Evolutionary conservation across 805 yeast species (phyloP).

Genomic region (Saturnispora gosingensis): DNA sequence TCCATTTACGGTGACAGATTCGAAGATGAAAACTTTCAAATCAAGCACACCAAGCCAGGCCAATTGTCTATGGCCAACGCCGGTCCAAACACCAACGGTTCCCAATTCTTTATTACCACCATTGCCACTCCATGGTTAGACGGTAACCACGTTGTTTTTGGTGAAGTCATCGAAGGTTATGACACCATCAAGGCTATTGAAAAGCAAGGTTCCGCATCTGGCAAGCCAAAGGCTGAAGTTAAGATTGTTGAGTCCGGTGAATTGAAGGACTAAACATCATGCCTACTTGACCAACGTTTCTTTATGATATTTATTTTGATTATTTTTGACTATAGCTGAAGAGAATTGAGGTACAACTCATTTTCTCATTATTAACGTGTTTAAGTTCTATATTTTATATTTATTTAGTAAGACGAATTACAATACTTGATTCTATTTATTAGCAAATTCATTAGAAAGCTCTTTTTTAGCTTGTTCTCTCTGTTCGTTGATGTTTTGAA

Average conservation of each 20-base stretch:
- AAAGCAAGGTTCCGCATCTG: slow-evolving; percentile 42
- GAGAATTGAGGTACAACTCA: not conserved
- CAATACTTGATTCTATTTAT: not conserved
- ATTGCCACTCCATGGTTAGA: slow-evolving; percentile 83
- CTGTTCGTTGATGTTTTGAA: slow-evolving; percentile 22
- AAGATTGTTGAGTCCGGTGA: slow-evolving; percentile 51
- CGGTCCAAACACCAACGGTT: slow-evolving; percentile 97
- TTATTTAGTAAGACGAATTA: not conserved
- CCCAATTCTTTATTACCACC: slow-evolving; percentile 94
- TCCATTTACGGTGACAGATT: slow-evolving; percentile 74
- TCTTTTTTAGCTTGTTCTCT: slow-evolving; percentile 13
- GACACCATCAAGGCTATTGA: slow-evolving; percentile 84
- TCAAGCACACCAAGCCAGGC: slow-evolving; percentile 69
- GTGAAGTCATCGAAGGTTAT: slow-evolving; percentile 79
- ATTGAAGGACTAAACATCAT: slow-evolving; percentile 24
- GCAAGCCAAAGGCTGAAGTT: slow-evolving; percentile 39
- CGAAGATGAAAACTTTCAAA: slow-evolving; percentile 66
- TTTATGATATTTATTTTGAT: not conserved
- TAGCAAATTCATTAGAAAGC: not conserved
- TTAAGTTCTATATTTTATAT: slow-evolving; percentile 1
- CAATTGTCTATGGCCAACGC: slow-evolving; percentile 96
- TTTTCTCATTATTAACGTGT: slow-evolving; percentile 7
- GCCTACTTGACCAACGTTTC: not conserved
- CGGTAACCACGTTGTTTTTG: slow-evolving; percentile 92
- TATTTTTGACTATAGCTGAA: not conserved